Base-by-base conservation (phyloP, 768 basidiomycete genomes). In the Lentinula sp. region DNA sequence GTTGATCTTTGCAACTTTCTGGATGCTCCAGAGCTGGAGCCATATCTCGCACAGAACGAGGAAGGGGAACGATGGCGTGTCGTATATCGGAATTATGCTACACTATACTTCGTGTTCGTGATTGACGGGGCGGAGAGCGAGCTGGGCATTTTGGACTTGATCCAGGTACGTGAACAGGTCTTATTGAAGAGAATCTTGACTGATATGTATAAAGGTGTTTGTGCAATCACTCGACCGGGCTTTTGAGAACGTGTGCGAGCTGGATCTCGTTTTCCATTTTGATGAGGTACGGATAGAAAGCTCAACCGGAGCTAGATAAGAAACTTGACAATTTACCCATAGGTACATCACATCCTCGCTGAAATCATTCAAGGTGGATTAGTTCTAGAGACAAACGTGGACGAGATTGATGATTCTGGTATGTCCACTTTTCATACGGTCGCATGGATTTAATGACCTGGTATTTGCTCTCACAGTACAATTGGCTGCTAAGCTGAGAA, bases 231-330 rank as follows among this genome's bases (percentile, higher is more conserved):
- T 99, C 39, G 97, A 99, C 73, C 81, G 94, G 40, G 87, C 93
- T 15, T 99, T 98, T 70, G 94, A 97, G 78, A 98, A 98, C 68
- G 97, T 99, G 0, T 98, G 97, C 74, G 97, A 99, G 73, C 79
- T 99, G 49, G 97, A 99, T 72, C 81, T 99, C 11, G 95, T 99
- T 55, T 99, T 98, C 73, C 95, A 98, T 72, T 99, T 98, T 68
- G 97, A 98, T 71, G 95, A 98, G 81, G 95, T 93, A 65, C 35
- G 81, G 65, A 35, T 54, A 9, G 11, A 58, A 16, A 16, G 31
- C 37, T 28, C 35, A n/a, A 48, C 10, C 32, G 32, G 16, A 35
- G 13, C 23, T 49, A 46, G 23, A 23, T 34, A 43, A 54, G 16
- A 10, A 28, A 21, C 16, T 32, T 60, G 2, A 34, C 21, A 50